A percentile compares a stretch with the other conserved stretches of the same genome.
Conservation (phyloP, 2,329 filamentous ascomycete genomes). For the Nemania sp. region DNA sequence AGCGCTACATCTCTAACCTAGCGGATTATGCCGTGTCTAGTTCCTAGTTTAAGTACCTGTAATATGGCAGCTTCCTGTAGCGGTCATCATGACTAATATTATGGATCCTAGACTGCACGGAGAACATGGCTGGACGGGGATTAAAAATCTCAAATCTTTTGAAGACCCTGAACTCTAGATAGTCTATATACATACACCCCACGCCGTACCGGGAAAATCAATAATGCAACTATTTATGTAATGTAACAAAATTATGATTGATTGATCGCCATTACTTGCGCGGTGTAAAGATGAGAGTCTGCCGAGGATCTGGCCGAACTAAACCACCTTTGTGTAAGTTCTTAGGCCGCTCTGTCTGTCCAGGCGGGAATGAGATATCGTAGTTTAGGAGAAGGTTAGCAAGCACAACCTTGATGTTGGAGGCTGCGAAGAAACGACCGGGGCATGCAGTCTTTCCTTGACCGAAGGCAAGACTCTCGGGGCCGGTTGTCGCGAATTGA, state of each 20-base stretch:
- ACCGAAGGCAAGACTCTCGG: conserved; percentile 26
- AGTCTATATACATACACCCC: conserved; percentile 18
- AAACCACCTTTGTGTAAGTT: conserved; percentile 28
- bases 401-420: conserved; percentile 28
- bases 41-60: no score
- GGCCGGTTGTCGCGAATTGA: conserved; percentile 26
- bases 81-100: conserved; percentile 7
- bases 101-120: neutral
- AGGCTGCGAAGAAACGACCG: conserved; percentile 28
- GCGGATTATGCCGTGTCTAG: neutral
- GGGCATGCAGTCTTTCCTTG: conserved; percentile 29
- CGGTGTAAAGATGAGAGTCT: conserved; percentile 25
- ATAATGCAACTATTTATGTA: conserved; percentile 20
- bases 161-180: conserved; percentile 22
- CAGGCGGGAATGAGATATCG: conserved; percentile 26
- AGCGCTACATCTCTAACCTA: neutral
- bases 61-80: neutral
- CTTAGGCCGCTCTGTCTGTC: conserved; percentile 26
- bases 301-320: conserved; percentile 25
- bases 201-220: conserved; percentile 9
- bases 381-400: conserved; percentile 24
- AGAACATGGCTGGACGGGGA: neutral
- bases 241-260: conserved; percentile 7
- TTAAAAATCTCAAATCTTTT: conserved; percentile 18
- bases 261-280: conserved; percentile 13